Evolutionary conservation across 805 yeast genomes (phyloP).

Genomic region (Sungouiella thailandica): DNA sequence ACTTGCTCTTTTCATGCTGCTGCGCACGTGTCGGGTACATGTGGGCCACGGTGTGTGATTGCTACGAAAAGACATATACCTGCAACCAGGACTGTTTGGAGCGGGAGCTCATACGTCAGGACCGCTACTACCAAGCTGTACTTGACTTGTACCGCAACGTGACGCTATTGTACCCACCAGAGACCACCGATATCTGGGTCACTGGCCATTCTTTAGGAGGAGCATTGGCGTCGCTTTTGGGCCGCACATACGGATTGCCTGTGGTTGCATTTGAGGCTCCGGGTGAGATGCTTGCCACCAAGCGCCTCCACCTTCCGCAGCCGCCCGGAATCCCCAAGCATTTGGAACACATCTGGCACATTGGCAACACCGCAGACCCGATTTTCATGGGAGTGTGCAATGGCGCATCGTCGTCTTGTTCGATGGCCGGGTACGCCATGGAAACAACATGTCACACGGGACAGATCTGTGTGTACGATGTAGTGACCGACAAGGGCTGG

Average conservation of each 20-base stretch:
- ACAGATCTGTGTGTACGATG: slow-evolving; percentile 80
- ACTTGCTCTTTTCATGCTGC: slow-evolving; percentile 87
- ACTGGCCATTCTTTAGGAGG: slow-evolving; percentile 97
- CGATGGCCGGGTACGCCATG: slow-evolving; percentile 94
- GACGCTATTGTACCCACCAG: slow-evolving; percentile 56
- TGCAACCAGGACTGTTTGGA: slow-evolving; percentile 89
- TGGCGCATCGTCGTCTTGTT: slow-evolving; percentile 86
- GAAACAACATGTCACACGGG: slow-evolving; percentile 95
- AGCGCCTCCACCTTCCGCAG: slow-evolving; percentile 80
- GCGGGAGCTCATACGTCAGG: slow-evolving; percentile 64
- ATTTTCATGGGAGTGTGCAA: slow-evolving; percentile 94
- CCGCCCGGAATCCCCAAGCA: slow-evolving; percentile 85
- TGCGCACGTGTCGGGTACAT: slow-evolving; percentile 88
- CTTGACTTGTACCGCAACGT: slow-evolving; percentile 76
- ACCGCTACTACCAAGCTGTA: slow-evolving; percentile 77
- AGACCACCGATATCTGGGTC: slow-evolving; percentile 68
- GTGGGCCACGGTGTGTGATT: slow-evolving; percentile 96
- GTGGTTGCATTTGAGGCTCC: slow-evolving; percentile 91
- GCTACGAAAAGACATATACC: slow-evolving; percentile 76
- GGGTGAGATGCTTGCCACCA: slow-evolving; percentile 80
- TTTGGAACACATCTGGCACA: slow-evolving; percentile 85
- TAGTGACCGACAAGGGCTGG: slow-evolving; percentile 88
- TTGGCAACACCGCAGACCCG: slow-evolving; percentile 97
- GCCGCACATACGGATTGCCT: slow-evolving; percentile 87
- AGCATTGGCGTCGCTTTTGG: slow-evolving; percentile 71